Conservation (phyloP, 2,329 filamentous ascomycete species). For the Fusarium denticulatum region DNA sequence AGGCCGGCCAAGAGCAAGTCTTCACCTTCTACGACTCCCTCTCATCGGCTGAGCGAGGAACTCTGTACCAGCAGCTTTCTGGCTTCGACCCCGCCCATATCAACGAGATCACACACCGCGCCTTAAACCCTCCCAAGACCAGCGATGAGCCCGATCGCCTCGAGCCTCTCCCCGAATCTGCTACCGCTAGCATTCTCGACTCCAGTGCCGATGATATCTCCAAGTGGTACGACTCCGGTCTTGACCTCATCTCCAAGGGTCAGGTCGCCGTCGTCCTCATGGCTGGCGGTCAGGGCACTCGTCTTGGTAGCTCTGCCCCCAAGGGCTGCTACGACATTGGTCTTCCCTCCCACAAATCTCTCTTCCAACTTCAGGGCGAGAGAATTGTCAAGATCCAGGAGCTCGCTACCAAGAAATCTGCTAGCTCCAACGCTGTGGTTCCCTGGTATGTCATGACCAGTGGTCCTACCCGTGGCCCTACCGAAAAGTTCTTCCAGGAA, state of each 20-base stretch:
- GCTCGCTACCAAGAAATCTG: conserved; percentile 77
- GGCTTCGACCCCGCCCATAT: conserved; percentile 86
- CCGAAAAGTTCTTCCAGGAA: conserved; percentile 92
- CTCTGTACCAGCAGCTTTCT: conserved; percentile 83
- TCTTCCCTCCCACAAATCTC: conserved; percentile 88
- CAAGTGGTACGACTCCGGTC: conserved; percentile 83
- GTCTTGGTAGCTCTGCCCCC: conserved; percentile 91
- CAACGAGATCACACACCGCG: conserved; percentile 85
- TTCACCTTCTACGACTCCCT: conserved; percentile 87
- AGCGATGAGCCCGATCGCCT: conserved; percentile 67
- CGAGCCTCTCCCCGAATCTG: conserved; percentile 87
- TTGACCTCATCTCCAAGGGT: conserved; percentile 82
- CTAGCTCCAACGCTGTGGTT: conserved; percentile 68
- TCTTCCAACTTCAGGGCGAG: conserved; percentile 98
- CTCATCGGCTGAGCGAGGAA: conserved; percentile 74
- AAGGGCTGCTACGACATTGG: conserved; percentile 99
- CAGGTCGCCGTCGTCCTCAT: conserved; percentile 90
- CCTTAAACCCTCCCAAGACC: conserved; percentile 79
- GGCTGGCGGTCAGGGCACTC: conserved; percentile 96
- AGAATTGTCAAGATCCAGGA: conserved; percentile 87
- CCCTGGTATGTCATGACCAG: conserved; percentile 99
- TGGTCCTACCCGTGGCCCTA: conserved; percentile 89
- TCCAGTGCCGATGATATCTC: conserved; percentile 81
- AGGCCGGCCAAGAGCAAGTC: conserved; percentile 82
- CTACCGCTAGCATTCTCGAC: conserved; percentile 91